Conservation (phyloP, 2,329 filamentous ascomycete genomes). For the Aspergillus versicolor region DNA sequence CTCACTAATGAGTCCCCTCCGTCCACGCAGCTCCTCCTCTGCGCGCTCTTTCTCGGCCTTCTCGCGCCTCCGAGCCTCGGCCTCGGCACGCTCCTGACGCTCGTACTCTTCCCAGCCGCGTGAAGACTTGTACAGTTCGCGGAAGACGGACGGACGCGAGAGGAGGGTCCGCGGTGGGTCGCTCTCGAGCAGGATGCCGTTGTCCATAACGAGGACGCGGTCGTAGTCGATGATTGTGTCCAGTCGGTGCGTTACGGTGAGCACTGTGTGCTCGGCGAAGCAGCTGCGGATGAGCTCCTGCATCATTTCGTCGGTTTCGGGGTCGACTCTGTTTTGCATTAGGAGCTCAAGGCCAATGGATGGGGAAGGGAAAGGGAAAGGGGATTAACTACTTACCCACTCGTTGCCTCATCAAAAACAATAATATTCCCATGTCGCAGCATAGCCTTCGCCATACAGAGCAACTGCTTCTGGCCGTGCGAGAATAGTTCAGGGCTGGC, state of each 20-base stretch:
- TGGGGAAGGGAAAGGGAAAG: too few relatives aligned
- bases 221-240: neutral
- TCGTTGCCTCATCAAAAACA: neutral
- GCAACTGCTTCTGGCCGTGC: neutral
- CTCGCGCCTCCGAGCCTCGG: too few relatives aligned
- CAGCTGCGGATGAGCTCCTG: neutral
- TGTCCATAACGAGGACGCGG: neutral
- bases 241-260: neutral
- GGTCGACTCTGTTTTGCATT: neutral
- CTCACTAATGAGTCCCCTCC: too few relatives aligned
- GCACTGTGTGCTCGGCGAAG: neutral
- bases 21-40: too few relatives aligned
- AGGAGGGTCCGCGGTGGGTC: neutral
- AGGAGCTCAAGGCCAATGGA: too few relatives aligned
- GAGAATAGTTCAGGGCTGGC: neutral
- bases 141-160: too few relatives aligned
- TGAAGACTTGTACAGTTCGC: too few relatives aligned
- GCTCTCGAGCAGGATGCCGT: neutral
- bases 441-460: neutral
- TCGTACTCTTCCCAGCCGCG: too few relatives aligned
- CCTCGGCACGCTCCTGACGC: too few relatives aligned
- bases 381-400: too few relatives aligned
- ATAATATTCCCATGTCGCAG: neutral
- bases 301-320: neutral
- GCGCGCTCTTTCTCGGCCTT: too few relatives aligned